Evolutionary conservation across 345 rosid genomes (phyloP).

Genomic region (Rhizophora apiculata): DNA sequence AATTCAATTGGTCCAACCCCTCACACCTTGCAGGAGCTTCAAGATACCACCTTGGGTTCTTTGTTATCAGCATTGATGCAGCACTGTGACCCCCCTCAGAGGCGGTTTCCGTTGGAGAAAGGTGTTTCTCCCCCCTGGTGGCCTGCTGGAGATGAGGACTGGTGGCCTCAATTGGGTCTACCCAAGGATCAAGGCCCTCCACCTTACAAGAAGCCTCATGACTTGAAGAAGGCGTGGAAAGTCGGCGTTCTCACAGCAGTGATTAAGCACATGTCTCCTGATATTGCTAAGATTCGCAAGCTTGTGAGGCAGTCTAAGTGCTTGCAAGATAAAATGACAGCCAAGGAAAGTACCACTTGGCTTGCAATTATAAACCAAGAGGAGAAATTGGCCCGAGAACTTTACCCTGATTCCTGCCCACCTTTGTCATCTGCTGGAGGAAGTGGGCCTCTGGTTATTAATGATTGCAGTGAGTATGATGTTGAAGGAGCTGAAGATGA

Average conservation of each 20-base stretch:
- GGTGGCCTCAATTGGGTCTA: conserved; percentile 79
- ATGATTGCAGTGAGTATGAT: conserved; percentile 66
- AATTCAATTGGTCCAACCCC: conserved; percentile 60
- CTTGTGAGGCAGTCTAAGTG: conserved; percentile 80
- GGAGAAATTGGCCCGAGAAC: conserved; percentile 54
- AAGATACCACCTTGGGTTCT: conserved; percentile 95
- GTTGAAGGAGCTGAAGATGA: conserved; percentile 71
- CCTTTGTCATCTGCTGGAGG: conserved; percentile 51
- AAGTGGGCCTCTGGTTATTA: conserved; percentile 42
- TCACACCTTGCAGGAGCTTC: conserved; percentile 81
- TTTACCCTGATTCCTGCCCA: conserved; percentile 54
- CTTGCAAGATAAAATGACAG: conserved; percentile 93
- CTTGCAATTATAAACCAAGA: conserved; percentile 76
- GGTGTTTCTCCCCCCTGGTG: conserved; percentile 96
- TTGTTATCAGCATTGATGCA: conserved; percentile 82
- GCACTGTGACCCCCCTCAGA: conserved; percentile 90
- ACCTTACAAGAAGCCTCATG: conserved; percentile 98
- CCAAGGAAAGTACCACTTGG: conserved; percentile 92
- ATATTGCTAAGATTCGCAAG: conserved; percentile 67
- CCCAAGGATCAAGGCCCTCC: conserved; percentile 70
- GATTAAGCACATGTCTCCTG: conserved; percentile 81
- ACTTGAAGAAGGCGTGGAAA: conserved; percentile 93
- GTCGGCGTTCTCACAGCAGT: conserved; percentile 83
- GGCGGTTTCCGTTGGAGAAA: conserved; percentile 76
- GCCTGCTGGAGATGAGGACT: conserved; percentile 88